Base-by-base conservation (phyloP, 1,284 basidiomycete species). In the Pseudozyma pruni region DNA sequence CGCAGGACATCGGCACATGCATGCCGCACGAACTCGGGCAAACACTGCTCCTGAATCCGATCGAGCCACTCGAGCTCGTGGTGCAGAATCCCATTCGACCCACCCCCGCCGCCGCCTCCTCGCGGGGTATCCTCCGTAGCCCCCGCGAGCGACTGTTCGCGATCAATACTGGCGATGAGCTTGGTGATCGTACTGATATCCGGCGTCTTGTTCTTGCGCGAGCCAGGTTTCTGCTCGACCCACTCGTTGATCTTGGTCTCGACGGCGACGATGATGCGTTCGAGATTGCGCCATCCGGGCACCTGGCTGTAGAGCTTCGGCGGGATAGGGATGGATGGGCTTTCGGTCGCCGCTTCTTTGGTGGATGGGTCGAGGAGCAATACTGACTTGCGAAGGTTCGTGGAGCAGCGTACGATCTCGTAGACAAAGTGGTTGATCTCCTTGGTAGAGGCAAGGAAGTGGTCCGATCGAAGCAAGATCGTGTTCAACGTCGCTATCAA, bases 371-470 rank as follows among this genome's bases (percentile, higher is more conserved):
- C 68, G n/a, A 63, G 44, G 14, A 62, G 66, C 40, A 59, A 22
- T 11, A 67, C 67, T 3, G 54, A 35, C 25, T 49, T 53, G 14
- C 63, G 49, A n/a, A 79, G 62, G 5, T 54, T 55, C 11, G 40
- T 27, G 8, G 55, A 50, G 27, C 57, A 61, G n/a, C 77, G 54
- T 1, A 75, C 67, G 8, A 78, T 56, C 56, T 79, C 77, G 56
- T 79, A 79, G 8, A 78, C 43, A 10, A 78, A 69, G 19, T 70
- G 59, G 14, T 76, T 47, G 22, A 67, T 69, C 52, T 75, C 77
- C 29, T 51, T 52, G 2, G 67, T 68, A 25, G 73, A 70, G 10
- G 56, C 46, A 22, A 79, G 46, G 20, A 66, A 64, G 9, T 54
- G 50, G 45, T 79, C 77, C 0, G 72, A 74, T 9, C 66, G 57